A percentile compares a stretch with the other conserved stretches of the same genome.
Conservation (phyloP, 106 monocot species). For the Apostasia shenzhenica region DNA sequence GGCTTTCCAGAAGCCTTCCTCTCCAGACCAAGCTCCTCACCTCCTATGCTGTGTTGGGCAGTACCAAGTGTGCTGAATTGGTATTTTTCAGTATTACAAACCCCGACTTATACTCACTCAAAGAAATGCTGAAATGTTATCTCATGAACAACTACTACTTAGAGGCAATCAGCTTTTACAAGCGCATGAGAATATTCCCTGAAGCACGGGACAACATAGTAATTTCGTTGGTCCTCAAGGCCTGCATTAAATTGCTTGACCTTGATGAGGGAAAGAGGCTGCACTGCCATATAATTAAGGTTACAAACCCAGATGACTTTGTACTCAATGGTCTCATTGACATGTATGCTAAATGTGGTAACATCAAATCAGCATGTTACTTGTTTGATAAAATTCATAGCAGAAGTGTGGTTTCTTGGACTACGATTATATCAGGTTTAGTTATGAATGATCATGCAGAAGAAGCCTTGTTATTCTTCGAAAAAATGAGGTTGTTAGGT, state of each 20-base stretch:
- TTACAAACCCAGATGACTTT: slow-evolving; percentile 39
- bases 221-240: slow-evolving; percentile 40
- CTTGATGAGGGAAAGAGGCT: slow-evolving; percentile 41
- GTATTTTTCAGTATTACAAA: slow-evolving; percentile 13
- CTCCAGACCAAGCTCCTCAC: slow-evolving; percentile 17
- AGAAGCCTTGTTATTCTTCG: slow-evolving; percentile 45
- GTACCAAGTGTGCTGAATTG: background rate
- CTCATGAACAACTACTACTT: slow-evolving; percentile 10
- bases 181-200: slow-evolving; percentile 6
- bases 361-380: slow-evolving; percentile 20
- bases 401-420: slow-evolving; percentile 52
- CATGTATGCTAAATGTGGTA: slow-evolving; percentile 50
- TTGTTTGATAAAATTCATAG: slow-evolving; percentile 30
- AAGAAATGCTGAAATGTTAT: slow-evolving; percentile 18
- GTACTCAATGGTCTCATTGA: slow-evolving; percentile 42
- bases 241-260: slow-evolving; percentile 26
- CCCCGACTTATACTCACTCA: slow-evolving; percentile 17
- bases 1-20: background rate
- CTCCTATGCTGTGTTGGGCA: slow-evolving; percentile 5
- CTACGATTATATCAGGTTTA: slow-evolving; percentile 41
- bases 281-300: slow-evolving; percentile 35
- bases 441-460: slow-evolving; percentile 30
- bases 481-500: slow-evolving; percentile 28
- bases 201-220: slow-evolving; percentile 25
- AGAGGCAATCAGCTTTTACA: slow-evolving; percentile 24